Percentiles rank a stretch among this genome's conserved stretches.
Evolutionary conservation across 352 stramenopile species (phyloP).

Genomic region (Poterioochromonas sp.): DNA sequence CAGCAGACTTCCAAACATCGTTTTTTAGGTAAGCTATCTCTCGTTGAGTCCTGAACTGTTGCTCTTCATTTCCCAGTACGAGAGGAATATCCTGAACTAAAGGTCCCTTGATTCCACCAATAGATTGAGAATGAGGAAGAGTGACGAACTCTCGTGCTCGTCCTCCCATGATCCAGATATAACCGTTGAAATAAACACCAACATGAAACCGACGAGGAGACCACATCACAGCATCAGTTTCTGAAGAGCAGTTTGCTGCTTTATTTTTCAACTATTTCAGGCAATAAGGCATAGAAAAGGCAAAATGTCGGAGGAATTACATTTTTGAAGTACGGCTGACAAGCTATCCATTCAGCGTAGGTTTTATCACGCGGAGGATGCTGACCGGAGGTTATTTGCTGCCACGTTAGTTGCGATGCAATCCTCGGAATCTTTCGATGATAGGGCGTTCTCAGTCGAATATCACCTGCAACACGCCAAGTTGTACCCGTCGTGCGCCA

Average conservation of each 20-base stretch:
- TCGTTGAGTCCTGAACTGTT: constrained; percentile 45
- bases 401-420: constrained; percentile 51
- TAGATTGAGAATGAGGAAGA: constrained; percentile 28
- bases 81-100: constrained; percentile 19
- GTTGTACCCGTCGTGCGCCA: constrained; percentile 47
- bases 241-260: not conserved
- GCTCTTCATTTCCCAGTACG: constrained; percentile 41
- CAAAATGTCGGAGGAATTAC: no score
- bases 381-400: constrained; percentile 46
- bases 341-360: constrained; percentile 59
- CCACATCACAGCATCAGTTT: constrained; percentile 35
- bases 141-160: constrained; percentile 39
- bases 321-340: constrained; percentile 50
- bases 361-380: constrained; percentile 48
- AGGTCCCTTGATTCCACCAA: constrained; percentile 52
- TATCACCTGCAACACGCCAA: not conserved
- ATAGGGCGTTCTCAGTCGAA: constrained; percentile 39
- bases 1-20: constrained; percentile 56
- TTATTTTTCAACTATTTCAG: constrained; percentile 37
- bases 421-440: constrained; percentile 36
- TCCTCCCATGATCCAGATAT: constrained; percentile 42
- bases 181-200: constrained; percentile 39
- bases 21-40: constrained; percentile 55
- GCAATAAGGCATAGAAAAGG: no score
- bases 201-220: constrained; percentile 44